Evolutionary conservation across 352 stramenopile species (phyloP).

Genomic region (Phytophthora fragariaefolia): DNA sequence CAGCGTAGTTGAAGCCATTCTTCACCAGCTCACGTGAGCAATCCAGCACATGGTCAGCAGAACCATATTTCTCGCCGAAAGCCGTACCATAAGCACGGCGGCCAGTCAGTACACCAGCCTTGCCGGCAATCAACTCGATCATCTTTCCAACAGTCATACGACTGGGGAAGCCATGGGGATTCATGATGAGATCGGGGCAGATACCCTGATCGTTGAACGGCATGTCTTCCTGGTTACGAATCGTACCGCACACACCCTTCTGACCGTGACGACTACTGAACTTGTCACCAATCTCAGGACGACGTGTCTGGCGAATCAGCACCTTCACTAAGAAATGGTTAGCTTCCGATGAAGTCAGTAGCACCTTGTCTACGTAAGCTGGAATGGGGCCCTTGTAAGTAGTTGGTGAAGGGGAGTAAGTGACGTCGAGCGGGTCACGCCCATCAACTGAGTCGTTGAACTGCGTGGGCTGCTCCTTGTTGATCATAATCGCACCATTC

Average conservation of each 20-base stretch:
- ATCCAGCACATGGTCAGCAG: constrained; percentile 92
- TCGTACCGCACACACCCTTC: constrained; percentile 99
- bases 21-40: constrained; percentile 95
- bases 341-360: constrained; percentile 98
- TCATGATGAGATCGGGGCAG: constrained; percentile 99
- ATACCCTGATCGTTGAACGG: constrained; percentile 99
- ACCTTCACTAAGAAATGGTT: constrained; percentile 99
- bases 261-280: constrained; percentile 99
- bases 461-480: constrained; percentile 97
- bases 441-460: constrained; percentile 90
- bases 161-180: constrained; percentile 99
- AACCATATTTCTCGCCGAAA: constrained; percentile 98
- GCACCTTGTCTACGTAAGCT: constrained; percentile 98
- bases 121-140: constrained; percentile 99
- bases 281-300: constrained; percentile 99
- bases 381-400: constrained; percentile 96
- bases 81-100: constrained; percentile 98
- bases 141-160: constrained; percentile 99
- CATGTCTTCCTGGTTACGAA: constrained; percentile 97
- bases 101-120: constrained; percentile 97
- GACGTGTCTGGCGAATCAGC: constrained; percentile 94
- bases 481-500: constrained; percentile 97
- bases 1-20: constrained; percentile 99
- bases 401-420: constrained; percentile 88
- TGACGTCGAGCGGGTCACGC: constrained; percentile 75